Conservation (phyloP, 208 protist species). For the Trypanosoma mega region DNA sequence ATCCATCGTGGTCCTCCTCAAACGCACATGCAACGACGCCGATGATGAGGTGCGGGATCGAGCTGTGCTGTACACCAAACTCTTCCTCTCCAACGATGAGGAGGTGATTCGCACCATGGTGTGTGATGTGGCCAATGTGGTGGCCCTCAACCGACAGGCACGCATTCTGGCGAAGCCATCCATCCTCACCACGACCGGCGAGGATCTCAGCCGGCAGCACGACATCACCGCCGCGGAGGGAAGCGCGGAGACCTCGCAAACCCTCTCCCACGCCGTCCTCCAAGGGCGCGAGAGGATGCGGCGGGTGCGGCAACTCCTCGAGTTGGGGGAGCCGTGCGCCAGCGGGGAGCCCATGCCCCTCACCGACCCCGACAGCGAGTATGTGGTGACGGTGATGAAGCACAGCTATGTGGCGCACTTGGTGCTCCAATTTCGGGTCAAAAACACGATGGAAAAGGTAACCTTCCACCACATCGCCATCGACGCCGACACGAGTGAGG, state of each 20-base stretch:
- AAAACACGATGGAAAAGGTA: conserved; percentile 94
- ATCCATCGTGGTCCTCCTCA: conserved; percentile 90
- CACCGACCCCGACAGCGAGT: conserved; percentile 97
- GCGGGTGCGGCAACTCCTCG: conserved; percentile 59
- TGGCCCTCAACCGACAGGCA: conserved; percentile 35
- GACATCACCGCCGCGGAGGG: not conserved
- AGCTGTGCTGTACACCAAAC: conserved; percentile 89
- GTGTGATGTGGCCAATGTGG: conserved; percentile 63
- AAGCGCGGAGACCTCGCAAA: not conserved
- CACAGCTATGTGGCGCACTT: conserved; percentile 92
- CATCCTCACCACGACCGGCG: conserved; percentile 12
- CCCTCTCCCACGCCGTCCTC: conserved; percentile 36
- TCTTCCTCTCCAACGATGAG: conserved; percentile 85
- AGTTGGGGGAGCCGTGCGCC: conserved; percentile 64
- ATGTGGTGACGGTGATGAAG: conserved; percentile 96
- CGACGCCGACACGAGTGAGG: conserved; percentile 66
- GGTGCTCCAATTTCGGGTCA: conserved; percentile 94
- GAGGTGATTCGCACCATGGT: conserved; percentile 61
- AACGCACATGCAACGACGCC: conserved; percentile 91
- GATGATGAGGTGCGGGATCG: conserved; percentile 99
- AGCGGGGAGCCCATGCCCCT: conserved; percentile 78
- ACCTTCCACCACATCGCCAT: conserved; percentile 88
- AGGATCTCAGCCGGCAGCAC: conserved; percentile 17
- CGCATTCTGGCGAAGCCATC: conserved; percentile 24
- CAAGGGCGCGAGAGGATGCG: conserved; percentile 69